Evolutionary conservation across 2,329 filamentous ascomycete species (phyloP), one percentile per base, ranked within the genome.

Genomic region (Fonsecaea multimorphosa): DNA sequence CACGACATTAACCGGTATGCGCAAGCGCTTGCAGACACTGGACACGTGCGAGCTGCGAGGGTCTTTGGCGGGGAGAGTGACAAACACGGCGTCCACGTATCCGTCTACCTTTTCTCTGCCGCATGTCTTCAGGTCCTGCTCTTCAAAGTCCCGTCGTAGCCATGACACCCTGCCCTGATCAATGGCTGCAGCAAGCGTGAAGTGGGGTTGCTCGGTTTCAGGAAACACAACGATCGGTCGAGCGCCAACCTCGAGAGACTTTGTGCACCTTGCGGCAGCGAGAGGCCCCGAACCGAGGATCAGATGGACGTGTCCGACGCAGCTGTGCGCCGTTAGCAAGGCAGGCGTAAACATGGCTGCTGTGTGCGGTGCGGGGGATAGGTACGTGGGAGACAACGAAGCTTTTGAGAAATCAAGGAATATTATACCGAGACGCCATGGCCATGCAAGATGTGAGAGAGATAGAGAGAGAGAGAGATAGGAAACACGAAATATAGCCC

Each of bases 1-100:
- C 66, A 92, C 87, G 29, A 98, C 92, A 78, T 99, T 99, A 75
- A 99, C 85, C 34, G 94, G 94, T 72, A 99, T 95, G 52, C 95
- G 87, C 67, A 93, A 83, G 54, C 89, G 85, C 66, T 84, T 87
- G 80, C 95, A 98, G 3, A 93, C 82, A 4, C 81, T 82, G 0
- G 92, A 92, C 68, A 97, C 90, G 69, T 87, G 86, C 81, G 73
- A 74, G 88, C 82, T 77, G 29, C 49, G 55, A 72, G 71, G 80
- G 76, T 83, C 78, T 67, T 79, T 83, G 40, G 80, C 79, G 44
- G 82, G 83, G 27, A 82, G 74, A 0, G 93, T 97, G 40, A 98
- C 88, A 77, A 98, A 98, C 44, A 99, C 95, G 62, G 91, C 91
- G 77, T 99, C 95, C 16, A 97, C 94, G 3, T 96, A 87, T 61